Evolutionary conservation across 805 yeast species (phyloP).

Genomic region (Candida piceae): DNA sequence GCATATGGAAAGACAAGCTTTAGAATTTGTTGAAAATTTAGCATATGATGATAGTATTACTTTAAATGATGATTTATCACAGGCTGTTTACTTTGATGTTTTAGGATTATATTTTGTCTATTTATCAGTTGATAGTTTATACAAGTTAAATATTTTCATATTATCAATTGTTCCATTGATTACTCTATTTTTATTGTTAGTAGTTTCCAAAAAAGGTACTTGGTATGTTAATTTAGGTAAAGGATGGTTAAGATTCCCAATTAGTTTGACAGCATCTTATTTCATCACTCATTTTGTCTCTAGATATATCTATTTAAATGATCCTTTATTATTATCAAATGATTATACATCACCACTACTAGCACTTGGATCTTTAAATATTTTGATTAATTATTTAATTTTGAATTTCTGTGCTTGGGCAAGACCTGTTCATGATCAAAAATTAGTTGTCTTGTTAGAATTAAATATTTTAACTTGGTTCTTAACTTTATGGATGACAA

Average conservation of each 20-base stretch:
- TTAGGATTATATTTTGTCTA: slow-evolving; percentile 51
- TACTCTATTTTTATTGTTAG: slow-evolving; percentile 39
- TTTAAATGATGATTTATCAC: slow-evolving; percentile 28
- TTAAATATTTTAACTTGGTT: slow-evolving; percentile 55
- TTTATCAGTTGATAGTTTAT: slow-evolving; percentile 46
- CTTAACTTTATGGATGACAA: slow-evolving; percentile 44
- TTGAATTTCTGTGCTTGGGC: slow-evolving; percentile 41
- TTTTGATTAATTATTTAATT: slow-evolving; percentile 52
- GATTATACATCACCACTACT: slow-evolving; percentile 46
- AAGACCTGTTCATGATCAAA: slow-evolving; percentile 54
- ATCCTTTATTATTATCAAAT: slow-evolving; percentile 49
- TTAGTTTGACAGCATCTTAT: slow-evolving; percentile 45
- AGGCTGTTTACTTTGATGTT: slow-evolving; percentile 63
- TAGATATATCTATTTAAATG: slow-evolving; percentile 35
- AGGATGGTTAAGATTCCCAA: slow-evolving; percentile 54
- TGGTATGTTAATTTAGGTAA: slow-evolving; percentile 41
- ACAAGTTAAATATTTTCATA: slow-evolving; percentile 46
- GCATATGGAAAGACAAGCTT: slow-evolving; percentile 75
- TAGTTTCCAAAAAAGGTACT: slow-evolving; percentile 41
- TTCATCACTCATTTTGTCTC: slow-evolving; percentile 32
- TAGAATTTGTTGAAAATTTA: slow-evolving; percentile 52
- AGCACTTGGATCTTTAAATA: slow-evolving; percentile 40
- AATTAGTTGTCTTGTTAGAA: slow-evolving; percentile 52
- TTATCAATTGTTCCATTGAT: slow-evolving; percentile 53
- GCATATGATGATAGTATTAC: slow-evolving; percentile 31